phyloP scores from a whole-genome alignment of 2,329 filamentous ascomycete species.

The Keithomyces neogunnii region DNA sequence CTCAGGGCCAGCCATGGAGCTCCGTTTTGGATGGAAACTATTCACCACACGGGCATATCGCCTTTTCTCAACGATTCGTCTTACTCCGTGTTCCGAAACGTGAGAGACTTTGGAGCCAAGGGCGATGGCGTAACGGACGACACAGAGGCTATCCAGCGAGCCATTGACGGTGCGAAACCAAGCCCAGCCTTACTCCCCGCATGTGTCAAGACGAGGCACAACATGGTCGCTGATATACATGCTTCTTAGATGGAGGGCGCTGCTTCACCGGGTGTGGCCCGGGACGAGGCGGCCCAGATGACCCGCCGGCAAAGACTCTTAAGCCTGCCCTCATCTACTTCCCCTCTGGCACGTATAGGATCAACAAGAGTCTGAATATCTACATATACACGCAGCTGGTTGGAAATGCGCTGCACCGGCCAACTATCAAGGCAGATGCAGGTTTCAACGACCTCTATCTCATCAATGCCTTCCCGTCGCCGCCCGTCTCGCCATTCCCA shows the following conservation, averaged over 20 bases:
- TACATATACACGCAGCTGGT: constrained; percentile 5
- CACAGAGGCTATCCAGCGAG: constrained; percentile 26
- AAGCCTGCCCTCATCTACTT: constrained; percentile 2
- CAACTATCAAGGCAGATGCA: constrained; percentile 8
- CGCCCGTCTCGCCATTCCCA: constrained; percentile 7
- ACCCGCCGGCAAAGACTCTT: constrained; percentile 7
- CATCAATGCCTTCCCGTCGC: constrained; percentile 8
- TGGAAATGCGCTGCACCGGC: constrained; percentile 8
- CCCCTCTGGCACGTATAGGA: constrained; percentile 1
- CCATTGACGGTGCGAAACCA: constrained; percentile 18
- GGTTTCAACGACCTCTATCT: constrained; percentile 8
- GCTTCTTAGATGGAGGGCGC: constrained; percentile 6
- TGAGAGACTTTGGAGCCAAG: neutral
- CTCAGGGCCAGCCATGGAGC: too few species aligned
- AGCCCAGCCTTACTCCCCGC: neutral
- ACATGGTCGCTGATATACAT: neutral
- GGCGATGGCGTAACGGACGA: constrained; percentile 18
- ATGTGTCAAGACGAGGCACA: too few species aligned
- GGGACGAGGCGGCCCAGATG: constrained; percentile 1
- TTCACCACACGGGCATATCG: too few species aligned
- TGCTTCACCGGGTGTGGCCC: constrained; percentile 8
- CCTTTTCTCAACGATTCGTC: too few species aligned
- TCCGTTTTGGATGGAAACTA: too few species aligned
- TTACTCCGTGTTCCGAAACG: neutral
- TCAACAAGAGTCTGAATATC: neutral